Percentiles rank a stretch among this genome's conserved stretches.
Conservation (phyloP, 2,329 filamentous ascomycete genomes). For the Zasmidium citrigriseum region DNA sequence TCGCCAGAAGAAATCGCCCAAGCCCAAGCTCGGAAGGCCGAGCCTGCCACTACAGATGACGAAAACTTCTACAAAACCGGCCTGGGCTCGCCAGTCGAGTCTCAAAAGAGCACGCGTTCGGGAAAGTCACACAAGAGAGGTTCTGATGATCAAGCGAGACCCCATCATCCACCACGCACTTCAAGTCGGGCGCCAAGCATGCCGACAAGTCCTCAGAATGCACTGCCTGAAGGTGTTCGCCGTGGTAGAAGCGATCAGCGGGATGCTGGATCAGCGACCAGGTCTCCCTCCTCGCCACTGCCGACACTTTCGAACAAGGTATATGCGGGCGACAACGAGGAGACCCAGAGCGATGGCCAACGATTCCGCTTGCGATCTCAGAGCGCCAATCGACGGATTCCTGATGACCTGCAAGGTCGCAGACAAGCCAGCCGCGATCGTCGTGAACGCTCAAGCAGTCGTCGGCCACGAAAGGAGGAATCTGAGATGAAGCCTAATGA, state of each 20-base stretch:
- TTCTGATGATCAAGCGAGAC: background rate
- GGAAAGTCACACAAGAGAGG: constrained; percentile 4
- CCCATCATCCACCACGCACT: constrained; percentile 4
- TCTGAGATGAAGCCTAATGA: background rate
- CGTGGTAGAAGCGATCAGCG: constrained; percentile 66
- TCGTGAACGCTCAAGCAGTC: constrained; percentile 26
- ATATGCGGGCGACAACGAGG: constrained; percentile 58
- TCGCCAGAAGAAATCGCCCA: constrained; percentile 73
- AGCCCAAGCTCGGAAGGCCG: constrained; percentile 45
- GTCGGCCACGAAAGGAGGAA: constrained; percentile 13
- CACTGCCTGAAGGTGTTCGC: constrained; percentile 12
- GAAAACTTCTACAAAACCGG: constrained; percentile 49
- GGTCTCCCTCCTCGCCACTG: constrained; percentile 79
- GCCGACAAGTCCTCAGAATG: background rate
- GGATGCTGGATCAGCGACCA: constrained; percentile 57
- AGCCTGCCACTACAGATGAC: constrained; percentile 50
- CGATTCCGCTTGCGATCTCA: constrained; percentile 51
- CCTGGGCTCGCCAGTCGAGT: constrained; percentile 35
- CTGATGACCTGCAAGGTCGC: constrained; percentile 37
- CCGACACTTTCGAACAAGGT: constrained; percentile 66
- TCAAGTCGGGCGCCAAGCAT: constrained; percentile 6
- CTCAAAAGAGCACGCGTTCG: constrained; percentile 21
- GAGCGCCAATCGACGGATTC: constrained; percentile 49
- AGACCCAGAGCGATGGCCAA: constrained; percentile 46
- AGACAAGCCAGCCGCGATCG: constrained; percentile 26